Percentiles rank a stretch among this genome's conserved stretches.
Conservation (phyloP, 1,139 yeast genomes). For the Pichia sp. region DNA sequence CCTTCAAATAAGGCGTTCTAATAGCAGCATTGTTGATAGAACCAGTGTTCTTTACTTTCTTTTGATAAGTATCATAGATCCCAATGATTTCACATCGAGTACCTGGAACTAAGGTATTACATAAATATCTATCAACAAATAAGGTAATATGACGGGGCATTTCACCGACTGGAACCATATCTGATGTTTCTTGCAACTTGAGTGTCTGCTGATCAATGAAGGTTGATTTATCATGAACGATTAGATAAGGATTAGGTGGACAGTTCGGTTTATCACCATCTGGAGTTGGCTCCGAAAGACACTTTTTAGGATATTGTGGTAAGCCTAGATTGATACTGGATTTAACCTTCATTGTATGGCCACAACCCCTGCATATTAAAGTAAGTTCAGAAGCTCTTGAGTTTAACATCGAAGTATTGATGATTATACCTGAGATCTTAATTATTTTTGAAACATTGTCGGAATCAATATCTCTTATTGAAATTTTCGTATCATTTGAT, state of each 20-base stretch:
- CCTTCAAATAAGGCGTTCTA: conserved; percentile 84
- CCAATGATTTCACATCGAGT: conserved; percentile 89
- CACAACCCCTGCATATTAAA: conserved; percentile 81
- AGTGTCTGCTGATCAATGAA: conserved; percentile 93
- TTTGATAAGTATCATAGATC: conserved; percentile 83
- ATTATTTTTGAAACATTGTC: conserved; percentile 86
- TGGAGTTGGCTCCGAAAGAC: conserved; percentile 49
- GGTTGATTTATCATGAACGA: conserved; percentile 86
- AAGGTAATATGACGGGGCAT: conserved; percentile 92
- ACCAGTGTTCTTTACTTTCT: conserved; percentile 41
- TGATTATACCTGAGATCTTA: conserved; percentile 86
- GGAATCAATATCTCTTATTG: conserved; percentile 79
- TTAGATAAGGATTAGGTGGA: conserved; percentile 86
- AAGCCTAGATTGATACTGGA: conserved; percentile 77
- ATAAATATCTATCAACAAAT: conserved; percentile 82
- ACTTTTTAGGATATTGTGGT: conserved; percentile 65
- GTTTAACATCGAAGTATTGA: conserved; percentile 81
- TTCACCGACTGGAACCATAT: conserved; percentile 98
- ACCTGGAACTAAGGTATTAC: conserved; percentile 92
- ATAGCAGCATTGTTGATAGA: conserved; percentile 65
- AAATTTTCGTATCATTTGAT: conserved; percentile 64
- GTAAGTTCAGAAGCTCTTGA: conserved; percentile 85
- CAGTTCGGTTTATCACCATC: conserved; percentile 59
- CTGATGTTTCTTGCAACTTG: conserved; percentile 93
- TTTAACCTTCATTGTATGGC: conserved; percentile 63